These are phyloP conservation scores for Geotrichum restrictum DNA, from an alignment of 1,139 yeast species.

Conservation along the genomic window DNA sequence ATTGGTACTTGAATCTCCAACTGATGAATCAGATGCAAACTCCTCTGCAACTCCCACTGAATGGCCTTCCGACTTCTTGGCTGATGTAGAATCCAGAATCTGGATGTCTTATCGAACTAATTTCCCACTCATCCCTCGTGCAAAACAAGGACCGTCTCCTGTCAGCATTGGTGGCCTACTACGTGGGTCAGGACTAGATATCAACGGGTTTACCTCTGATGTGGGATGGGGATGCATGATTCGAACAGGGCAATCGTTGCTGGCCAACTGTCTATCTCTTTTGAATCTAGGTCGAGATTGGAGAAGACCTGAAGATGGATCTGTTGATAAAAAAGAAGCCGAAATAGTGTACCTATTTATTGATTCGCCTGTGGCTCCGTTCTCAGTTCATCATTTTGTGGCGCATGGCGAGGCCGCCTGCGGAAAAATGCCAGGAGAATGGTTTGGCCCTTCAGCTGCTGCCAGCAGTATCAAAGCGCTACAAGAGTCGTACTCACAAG, in stretches of 20 bases:
- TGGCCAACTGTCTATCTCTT: constrained; percentile 68
- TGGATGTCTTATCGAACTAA: constrained; percentile 84
- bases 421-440: constrained; percentile 83
- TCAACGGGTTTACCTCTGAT: constrained; percentile 70
- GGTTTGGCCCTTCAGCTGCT: constrained; percentile 98
- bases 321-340: constrained; percentile 34
- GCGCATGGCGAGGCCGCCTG: constrained; percentile 59
- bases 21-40: not conserved
- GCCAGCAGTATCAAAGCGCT: constrained; percentile 54
- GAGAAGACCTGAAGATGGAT: constrained; percentile 11
- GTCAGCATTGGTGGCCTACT: constrained; percentile 56
- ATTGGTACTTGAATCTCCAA: not conserved
- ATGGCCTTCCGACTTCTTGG: constrained; percentile 52
- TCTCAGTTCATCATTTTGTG: constrained; percentile 82
- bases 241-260: constrained; percentile 79
- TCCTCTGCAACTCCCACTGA: constrained; percentile 9
- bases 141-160: constrained; percentile 71
- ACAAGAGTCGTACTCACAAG: constrained; percentile 16
- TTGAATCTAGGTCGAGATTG: constrained; percentile 50
- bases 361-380: constrained; percentile 62
- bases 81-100: constrained; percentile 54
- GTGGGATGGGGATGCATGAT: constrained; percentile 99
- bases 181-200: constrained; percentile 41
- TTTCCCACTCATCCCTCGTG: constrained; percentile 62
- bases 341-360: constrained; percentile 56